Percentiles rank a stretch among this genome's conserved stretches.
These are phyloP conservation scores for Zelopaecilomyces penicillatus DNA, from an alignment of 2,329 filamentous ascomycete species.

Conservation along the genomic window DNA sequence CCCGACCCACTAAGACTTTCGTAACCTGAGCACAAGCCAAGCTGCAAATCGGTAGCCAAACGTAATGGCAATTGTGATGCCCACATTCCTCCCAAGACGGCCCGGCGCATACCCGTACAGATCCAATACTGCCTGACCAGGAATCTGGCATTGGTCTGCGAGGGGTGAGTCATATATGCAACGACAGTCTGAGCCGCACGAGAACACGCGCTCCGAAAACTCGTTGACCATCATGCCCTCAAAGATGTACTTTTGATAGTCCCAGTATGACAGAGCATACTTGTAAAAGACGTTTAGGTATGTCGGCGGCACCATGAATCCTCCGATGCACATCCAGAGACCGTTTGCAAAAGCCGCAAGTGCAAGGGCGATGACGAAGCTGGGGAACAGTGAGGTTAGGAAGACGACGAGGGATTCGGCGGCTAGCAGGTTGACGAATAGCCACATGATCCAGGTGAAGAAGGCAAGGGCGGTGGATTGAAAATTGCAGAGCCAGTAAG, in stretches of 20 bases:
- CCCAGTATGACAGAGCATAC: slow-evolving; percentile 83
- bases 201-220: slow-evolving; percentile 57
- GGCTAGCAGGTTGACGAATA: slow-evolving; percentile 75
- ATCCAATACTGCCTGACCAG: slow-evolving; percentile 60
- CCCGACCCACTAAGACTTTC: slow-evolving; percentile 2
- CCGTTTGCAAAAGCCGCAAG: slow-evolving; percentile 80
- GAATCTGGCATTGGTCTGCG: slow-evolving; percentile 54
- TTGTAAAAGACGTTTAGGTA: slow-evolving; percentile 76
- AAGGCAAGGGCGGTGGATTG: slow-evolving; percentile 56
- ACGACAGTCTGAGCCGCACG: slow-evolving; percentile 37
- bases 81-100: slow-evolving; percentile 66
- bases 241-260: slow-evolving; percentile 82
- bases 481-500: slow-evolving; percentile 77
- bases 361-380: slow-evolving; percentile 72
- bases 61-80: slow-evolving; percentile 71
- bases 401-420: slow-evolving; percentile 78
- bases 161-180: slow-evolving; percentile 63
- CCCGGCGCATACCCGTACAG: slow-evolving; percentile 61
- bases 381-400: slow-evolving; percentile 62
- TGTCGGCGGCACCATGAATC: slow-evolving; percentile 67
- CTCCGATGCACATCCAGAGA: slow-evolving; percentile 80
- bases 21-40: slow-evolving; percentile 48
- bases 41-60: slow-evolving; percentile 47
- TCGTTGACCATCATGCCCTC: slow-evolving; percentile 93
- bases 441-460: slow-evolving; percentile 72